Conservation (phyloP, 2,329 filamentous ascomycete species). For the Scedosporium aurantiacum region DNA sequence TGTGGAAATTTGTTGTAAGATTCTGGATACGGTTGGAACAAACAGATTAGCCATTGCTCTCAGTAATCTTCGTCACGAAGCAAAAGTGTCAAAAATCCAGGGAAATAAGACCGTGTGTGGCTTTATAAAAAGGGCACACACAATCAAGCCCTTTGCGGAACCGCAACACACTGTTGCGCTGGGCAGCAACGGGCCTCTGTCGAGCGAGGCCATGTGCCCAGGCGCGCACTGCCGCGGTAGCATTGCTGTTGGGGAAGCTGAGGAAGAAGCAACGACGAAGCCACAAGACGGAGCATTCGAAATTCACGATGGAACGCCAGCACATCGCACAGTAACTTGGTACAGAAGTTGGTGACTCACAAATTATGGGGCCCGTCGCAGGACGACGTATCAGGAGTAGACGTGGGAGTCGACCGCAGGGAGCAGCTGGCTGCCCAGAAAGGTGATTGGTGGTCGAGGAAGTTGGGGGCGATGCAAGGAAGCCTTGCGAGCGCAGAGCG, state of each 20-base stretch:
- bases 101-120: neutral
- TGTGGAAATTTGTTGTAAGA: slow-evolving; percentile 6
- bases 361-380: slow-evolving; percentile 3
- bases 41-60: slow-evolving; percentile 5
- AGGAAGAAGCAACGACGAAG: neutral
- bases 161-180: slow-evolving; percentile 1
- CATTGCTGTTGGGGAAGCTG: neutral
- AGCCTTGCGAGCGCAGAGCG: neutral
- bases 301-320: slow-evolving; percentile 1
- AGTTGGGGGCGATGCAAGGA: slow-evolving; percentile 5
- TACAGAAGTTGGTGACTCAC: slow-evolving; percentile 6
- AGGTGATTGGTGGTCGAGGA: slow-evolving; percentile 1
- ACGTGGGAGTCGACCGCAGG: neutral
- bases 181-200: slow-evolving; percentile 1
- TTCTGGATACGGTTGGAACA: slow-evolving; percentile 2
- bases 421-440: neutral
- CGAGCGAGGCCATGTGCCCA: neutral
- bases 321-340: slow-evolving; percentile 3
- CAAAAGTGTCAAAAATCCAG: neutral
- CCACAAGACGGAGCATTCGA: neutral
- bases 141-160: neutral
- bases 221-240: neutral
- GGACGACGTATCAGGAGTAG: slow-evolving; percentile 4
- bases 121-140: neutral
- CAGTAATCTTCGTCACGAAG: neutral